Conservation (phyloP, 257 asterid genomes). For the Cynanchum wilfordii region DNA sequence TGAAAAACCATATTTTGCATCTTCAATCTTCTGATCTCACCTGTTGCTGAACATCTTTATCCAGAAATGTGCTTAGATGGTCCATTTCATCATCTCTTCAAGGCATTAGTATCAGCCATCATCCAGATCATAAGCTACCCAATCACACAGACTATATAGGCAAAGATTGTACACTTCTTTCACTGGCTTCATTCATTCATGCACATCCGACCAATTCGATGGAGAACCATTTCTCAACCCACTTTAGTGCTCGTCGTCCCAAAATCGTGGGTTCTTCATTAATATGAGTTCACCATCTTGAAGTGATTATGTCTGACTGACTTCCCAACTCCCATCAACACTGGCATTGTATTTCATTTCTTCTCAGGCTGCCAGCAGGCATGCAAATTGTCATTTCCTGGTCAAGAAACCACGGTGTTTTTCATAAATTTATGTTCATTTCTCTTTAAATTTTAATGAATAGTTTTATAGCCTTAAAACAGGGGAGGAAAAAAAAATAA, state of each 20-base stretch:
- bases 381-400: slow-evolving; percentile 80
- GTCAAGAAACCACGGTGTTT: slow-evolving; percentile 35
- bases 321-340: background rate
- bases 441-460: slow-evolving; percentile 3
- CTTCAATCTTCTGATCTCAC: slow-evolving; percentile 22
- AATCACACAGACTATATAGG: slow-evolving; percentile 12
- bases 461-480: slow-evolving; percentile 3
- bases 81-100: slow-evolving; percentile 12
- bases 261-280: slow-evolving; percentile 17
- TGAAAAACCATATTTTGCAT: slow-evolving; percentile 20
- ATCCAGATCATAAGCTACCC: slow-evolving; percentile 17
- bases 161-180: slow-evolving; percentile 9
- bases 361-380: slow-evolving; percentile 93
- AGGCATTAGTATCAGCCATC: slow-evolving; percentile 10
- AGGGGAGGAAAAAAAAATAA: slow-evolving; percentile 3
- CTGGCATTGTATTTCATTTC: slow-evolving; percentile 41
- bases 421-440: slow-evolving; percentile 28
- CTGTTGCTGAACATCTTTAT: slow-evolving; percentile 22
- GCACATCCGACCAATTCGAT: slow-evolving; percentile 13
- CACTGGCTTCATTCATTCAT: slow-evolving; percentile 6
- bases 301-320: slow-evolving; percentile 5
- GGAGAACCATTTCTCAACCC: slow-evolving; percentile 17
- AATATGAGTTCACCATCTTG: background rate
- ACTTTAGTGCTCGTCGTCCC: slow-evolving; percentile 10
- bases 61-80: slow-evolving; percentile 23